phyloP scores from a whole-genome alignment of 148 eudicot genomes.

The Camellia japonica region DNA sequence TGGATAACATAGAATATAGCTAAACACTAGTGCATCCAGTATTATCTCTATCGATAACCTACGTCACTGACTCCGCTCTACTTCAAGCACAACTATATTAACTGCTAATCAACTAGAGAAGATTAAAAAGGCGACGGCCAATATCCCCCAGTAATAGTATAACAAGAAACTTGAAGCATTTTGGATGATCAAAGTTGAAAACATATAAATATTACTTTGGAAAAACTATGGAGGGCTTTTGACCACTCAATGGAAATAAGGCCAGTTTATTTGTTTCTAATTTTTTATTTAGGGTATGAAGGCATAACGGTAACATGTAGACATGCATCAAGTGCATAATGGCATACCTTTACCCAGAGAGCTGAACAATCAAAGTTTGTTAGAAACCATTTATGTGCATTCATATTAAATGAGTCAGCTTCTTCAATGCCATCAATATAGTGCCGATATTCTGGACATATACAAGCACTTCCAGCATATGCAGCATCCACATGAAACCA shows the following conservation, averaged over 20 bases:
- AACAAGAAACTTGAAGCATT: not conserved
- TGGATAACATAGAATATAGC: not conserved
- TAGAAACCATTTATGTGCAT: conserved; percentile 92
- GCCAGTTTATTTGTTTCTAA: not conserved
- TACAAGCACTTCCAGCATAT: conserved; percentile 97
- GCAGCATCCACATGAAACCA: conserved; percentile 98
- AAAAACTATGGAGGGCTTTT: not conserved
- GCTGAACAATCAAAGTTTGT: conserved; percentile 96
- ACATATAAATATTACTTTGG: not conserved
- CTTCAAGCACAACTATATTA: not conserved
- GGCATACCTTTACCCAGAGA: conserved; percentile 78
- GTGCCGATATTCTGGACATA: conserved; percentile 85
- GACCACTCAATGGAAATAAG: not conserved
- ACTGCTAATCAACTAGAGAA: not conserved
- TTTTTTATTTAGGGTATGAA: not conserved
- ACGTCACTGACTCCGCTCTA: not conserved
- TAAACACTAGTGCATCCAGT: not conserved
- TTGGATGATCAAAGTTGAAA: not conserved
- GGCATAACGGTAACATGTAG: not conserved
- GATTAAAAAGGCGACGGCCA: not conserved
- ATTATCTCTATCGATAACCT: not conserved
- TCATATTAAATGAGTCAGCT: conserved; percentile 90
- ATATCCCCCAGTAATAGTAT: not conserved
- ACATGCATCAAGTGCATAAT: conserved; percentile 7
- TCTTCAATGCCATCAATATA: conserved; percentile 81